Evolutionary conservation across 1,284 basidiomycete species (phyloP).

Genomic region (Phlebopus sp.): DNA sequence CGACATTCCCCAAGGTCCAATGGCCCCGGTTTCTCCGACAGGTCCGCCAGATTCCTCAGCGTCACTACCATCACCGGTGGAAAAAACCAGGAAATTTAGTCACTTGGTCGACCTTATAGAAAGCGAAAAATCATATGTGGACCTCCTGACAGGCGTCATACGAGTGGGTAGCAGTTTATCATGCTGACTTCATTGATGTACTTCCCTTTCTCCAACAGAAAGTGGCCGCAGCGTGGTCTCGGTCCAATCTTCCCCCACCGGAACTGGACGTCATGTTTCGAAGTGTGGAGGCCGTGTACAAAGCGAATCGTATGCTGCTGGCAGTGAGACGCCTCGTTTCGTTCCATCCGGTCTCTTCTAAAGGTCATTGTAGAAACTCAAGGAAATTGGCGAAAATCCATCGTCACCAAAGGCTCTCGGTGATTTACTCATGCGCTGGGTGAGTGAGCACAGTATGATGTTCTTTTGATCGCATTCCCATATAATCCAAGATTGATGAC

Average conservation of each 20-base stretch:
- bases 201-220: constrained; percentile 51
- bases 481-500: constrained; percentile 74
- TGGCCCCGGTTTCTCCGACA: constrained; percentile 27
- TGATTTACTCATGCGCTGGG: constrained; percentile 97
- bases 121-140: constrained; percentile 92
- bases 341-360: constrained; percentile 8
- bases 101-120: constrained; percentile 92
- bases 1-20: constrained; percentile 29
- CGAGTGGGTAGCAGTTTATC: constrained; percentile 58
- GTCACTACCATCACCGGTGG: constrained; percentile 30
- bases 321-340: constrained; percentile 46
- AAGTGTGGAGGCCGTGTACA: constrained; percentile 88
- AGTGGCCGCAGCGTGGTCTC: constrained; percentile 96
- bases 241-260: constrained; percentile 88
- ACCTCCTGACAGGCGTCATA: constrained; percentile 86
- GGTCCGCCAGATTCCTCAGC: constrained; percentile 36
- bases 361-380: constrained; percentile 69
- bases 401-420: constrained; percentile 94
- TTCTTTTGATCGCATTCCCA: constrained; percentile 14
- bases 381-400: constrained; percentile 91
- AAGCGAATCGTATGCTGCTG: constrained; percentile 82
- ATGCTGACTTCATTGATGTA: constrained; percentile 14
- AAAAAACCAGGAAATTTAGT: constrained; percentile 65
- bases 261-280: constrained; percentile 95
- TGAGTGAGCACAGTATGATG: constrained; percentile 34